Evolutionary conservation across 805 yeast species (phyloP), one percentile per base, ranked within the genome.

Genomic region (Yarrowia deformans): DNA sequence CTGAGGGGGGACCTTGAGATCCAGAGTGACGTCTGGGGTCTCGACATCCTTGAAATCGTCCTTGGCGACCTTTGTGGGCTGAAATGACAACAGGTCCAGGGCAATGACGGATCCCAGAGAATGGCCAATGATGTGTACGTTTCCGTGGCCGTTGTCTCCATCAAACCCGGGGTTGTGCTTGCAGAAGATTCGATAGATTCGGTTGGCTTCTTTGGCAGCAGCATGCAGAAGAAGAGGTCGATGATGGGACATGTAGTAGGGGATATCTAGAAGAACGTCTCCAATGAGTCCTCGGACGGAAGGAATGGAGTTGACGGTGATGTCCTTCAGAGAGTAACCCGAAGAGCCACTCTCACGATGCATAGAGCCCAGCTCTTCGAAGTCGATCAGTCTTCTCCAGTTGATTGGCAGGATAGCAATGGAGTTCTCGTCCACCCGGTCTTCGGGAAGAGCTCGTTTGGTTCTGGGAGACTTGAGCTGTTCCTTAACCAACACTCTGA

Each of bases 91-190:
- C 39, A 94, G 81, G 76, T 94, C 98, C 74, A 91, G 86, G 1
- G 88, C 82, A 46, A 94, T 90, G 0, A 94, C 89, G 8, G 97
- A 88, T 0, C 99, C 99, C 40, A 94, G 80, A 0, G 98, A 94
- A 77, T 94, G 99, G 1, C 98, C 98, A 71, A 93, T 81, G 1
- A 95, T 78, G 77, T 94, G 98, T 71, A 92, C 88, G 1, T 88
- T 88, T 1, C 77, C 75, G 12, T 79, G 79, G 9, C 68, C 58
- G 6, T 39, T 2, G 13, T 60, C 46, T 1, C 73, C 74, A 16
- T 49, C 55, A 78, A 93, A 93, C 13, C 84, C 79, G 0, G 97
- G 97, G 73, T 94, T 89, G 67, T 86, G 81, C 68, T 85, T 81
- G 70, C 81, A 76, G 76, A 89, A 95, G 34, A 85, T 78, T 4